Conservation (phyloP, 2,329 filamentous ascomycete genomes). For the Pyrenophora graminea region DNA sequence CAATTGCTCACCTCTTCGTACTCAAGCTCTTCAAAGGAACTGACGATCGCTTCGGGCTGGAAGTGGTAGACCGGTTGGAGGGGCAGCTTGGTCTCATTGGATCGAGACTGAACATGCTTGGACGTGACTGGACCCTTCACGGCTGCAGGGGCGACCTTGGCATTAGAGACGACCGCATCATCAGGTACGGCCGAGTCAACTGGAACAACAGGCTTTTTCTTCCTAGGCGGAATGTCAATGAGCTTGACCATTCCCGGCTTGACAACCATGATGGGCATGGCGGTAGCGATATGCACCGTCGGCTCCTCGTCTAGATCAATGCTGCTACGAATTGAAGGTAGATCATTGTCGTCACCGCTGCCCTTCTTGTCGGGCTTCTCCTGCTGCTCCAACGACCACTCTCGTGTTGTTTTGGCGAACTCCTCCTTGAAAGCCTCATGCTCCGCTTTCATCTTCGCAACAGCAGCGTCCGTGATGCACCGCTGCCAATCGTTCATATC, state of each 20-base stretch:
- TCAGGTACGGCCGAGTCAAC: not conserved
- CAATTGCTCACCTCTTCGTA: constrained; percentile 6
- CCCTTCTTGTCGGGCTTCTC: not conserved
- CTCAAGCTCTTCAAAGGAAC: constrained; percentile 3
- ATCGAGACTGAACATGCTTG: not conserved
- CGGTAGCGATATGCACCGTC: constrained; percentile 17
- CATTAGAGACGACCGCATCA: too few species aligned
- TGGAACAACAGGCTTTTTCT: constrained; percentile 3
- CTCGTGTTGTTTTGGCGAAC: not conserved
- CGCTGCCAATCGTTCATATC: constrained; percentile 11
- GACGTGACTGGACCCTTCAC: not conserved
- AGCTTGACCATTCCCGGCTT: constrained; percentile 26
- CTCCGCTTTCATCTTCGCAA: constrained; percentile 9
- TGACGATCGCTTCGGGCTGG: constrained; percentile 4
- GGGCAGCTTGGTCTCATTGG: not conserved
- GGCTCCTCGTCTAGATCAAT: constrained; percentile 30
- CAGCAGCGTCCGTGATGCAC: constrained; percentile 13
- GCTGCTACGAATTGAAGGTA: constrained; percentile 18
- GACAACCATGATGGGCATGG: constrained; percentile 15
- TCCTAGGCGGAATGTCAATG: constrained; percentile 24
- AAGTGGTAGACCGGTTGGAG: constrained; percentile 1
- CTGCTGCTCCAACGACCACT: not conserved
- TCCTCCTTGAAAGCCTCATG: constrained; percentile 19
- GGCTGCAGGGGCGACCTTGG: too few species aligned
- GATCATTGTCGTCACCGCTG: constrained; percentile 15